Conservation (phyloP, 495 filamentous ascomycete species). For the Penicillium verhagenii region DNA sequence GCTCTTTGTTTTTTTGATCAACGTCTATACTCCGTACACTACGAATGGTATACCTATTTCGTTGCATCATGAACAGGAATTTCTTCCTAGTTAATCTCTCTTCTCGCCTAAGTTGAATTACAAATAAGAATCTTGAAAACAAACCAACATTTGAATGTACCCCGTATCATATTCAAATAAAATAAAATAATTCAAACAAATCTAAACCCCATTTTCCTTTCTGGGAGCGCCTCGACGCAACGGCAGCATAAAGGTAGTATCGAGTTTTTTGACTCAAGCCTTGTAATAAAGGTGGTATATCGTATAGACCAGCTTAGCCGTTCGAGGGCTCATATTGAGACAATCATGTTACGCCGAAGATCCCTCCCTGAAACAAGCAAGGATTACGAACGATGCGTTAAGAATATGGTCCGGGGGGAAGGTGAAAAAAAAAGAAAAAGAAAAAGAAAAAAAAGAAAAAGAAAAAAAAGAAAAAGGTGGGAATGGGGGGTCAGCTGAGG, state of each 20-base stretch:
- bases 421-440: too few species aligned
- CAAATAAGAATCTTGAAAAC: too few species aligned
- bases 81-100: too few species aligned
- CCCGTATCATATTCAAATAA: too few species aligned
- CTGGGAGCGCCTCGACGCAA: constrained; percentile 11
- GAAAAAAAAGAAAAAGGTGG: too few species aligned
- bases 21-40: background rate
- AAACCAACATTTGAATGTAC: too few species aligned
- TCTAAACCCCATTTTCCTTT: background rate
- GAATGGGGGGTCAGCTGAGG: constrained; percentile 10
- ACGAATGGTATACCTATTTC: background rate
- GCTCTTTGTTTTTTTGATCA: background rate
- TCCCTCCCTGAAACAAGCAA: constrained; percentile 16
- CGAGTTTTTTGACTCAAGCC: background rate
- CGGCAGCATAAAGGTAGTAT: constrained; percentile 22
- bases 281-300: constrained; percentile 13
- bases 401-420: background rate
- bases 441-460: too few species aligned
- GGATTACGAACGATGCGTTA: constrained; percentile 4
- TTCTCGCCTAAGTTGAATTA: too few species aligned
- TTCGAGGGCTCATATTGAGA: constrained; percentile 3
- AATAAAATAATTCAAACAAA: background rate
- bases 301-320: constrained; percentile 9
- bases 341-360: constrained; percentile 9
- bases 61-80: too few species aligned